These are phyloP conservation scores for Pterulicium gracile DNA, from an alignment of 1,284 basidiomycete species.

Conservation along the genomic window DNA sequence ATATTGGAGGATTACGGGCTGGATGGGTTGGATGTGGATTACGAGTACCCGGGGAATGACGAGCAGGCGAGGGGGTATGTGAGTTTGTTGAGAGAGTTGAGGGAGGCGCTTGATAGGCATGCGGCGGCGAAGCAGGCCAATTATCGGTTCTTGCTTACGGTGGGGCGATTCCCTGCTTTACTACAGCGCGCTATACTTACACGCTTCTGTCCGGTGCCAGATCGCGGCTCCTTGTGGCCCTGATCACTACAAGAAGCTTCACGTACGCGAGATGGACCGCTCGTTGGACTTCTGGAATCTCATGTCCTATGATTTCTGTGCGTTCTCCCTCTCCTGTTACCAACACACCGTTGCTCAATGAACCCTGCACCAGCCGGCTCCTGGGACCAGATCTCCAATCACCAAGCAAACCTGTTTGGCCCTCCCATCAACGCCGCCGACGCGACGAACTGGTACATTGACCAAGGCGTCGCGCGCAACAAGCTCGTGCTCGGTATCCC, in stretches of 20 bases:
- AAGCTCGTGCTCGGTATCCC: conserved; percentile 90
- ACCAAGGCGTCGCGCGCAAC: conserved; percentile 59
- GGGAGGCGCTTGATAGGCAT: conserved; percentile 59
- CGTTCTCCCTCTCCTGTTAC: conserved; percentile 15
- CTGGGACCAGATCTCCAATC: conserved; percentile 70
- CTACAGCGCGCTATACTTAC: background rate
- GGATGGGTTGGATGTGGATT: conserved; percentile 74
- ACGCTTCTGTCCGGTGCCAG: conserved; percentile 23
- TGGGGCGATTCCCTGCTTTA: conserved; percentile 22
- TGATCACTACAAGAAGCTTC: conserved; percentile 72
- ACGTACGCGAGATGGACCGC: conserved; percentile 77
- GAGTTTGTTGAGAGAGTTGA: conserved; percentile 58
- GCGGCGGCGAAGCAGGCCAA: conserved; percentile 43
- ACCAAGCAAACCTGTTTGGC: conserved; percentile 84
- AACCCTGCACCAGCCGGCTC: no score
- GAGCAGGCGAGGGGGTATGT: conserved; percentile 67
- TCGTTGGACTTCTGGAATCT: conserved; percentile 94
- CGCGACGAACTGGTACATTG: conserved; percentile 67
- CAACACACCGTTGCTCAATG: conserved; percentile 6
- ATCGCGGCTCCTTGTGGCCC: conserved; percentile 92
- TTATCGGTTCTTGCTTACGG: conserved; percentile 67
- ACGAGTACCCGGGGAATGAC: conserved; percentile 73
- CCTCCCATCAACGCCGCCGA: conserved; percentile 53
- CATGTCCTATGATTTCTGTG: conserved; percentile 85
- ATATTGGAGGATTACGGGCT: conserved; percentile 75